Evolutionary conservation across 1,284 basidiomycete species (phyloP), one percentile per base, ranked within the genome.

Genomic region (Clitocybe nebularis): DNA sequence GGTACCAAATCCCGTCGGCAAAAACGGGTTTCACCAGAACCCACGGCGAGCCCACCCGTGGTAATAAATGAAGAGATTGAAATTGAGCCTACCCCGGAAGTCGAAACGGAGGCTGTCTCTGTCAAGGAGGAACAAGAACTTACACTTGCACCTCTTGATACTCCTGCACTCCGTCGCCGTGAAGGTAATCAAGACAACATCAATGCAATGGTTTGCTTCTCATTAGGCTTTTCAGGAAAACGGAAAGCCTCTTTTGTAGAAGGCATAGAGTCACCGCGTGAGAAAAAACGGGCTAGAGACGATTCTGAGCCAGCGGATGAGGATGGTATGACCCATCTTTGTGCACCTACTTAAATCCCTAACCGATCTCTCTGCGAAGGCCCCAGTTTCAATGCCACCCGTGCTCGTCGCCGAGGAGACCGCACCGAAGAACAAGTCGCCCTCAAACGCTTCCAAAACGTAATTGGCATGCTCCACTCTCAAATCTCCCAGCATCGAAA

Each of bases 401-500:
- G 66, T 32, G 48, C 44, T 23, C 54, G 59, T 9, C 61, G 63
- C 19, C 56, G 60, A 20, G 56, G 51, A n/a, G 58, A 59, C 24
- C 65, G 66, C 20, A 64, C 68, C 3, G 72, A 74, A 49, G 71
- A 69, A 44, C 71, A 71, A 50, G 61, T 71, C 16, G 73, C 79
- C 4, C 67, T 74, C 54, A 90, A 87, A 53, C 79, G 78, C 26
- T 90, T 90, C 57, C 86, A 92, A 58, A 82, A 79, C 40, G 79
- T 92, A 38, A 88, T 93, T 43, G 70, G 72, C 39, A 79, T 88
- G 72, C 72, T 95, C 17, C 83, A 93, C 58, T 80, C 82, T 4
- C 80, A 84, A 48, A 93, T 95, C 44, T 82, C 82, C 2, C 77
- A 84, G 53, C 89, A 94, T 56, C 80, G 85, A 35, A 89, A 86